phyloP scores from a whole-genome alignment of 345 rosid genomes.

The Heritiera fomes region DNA sequence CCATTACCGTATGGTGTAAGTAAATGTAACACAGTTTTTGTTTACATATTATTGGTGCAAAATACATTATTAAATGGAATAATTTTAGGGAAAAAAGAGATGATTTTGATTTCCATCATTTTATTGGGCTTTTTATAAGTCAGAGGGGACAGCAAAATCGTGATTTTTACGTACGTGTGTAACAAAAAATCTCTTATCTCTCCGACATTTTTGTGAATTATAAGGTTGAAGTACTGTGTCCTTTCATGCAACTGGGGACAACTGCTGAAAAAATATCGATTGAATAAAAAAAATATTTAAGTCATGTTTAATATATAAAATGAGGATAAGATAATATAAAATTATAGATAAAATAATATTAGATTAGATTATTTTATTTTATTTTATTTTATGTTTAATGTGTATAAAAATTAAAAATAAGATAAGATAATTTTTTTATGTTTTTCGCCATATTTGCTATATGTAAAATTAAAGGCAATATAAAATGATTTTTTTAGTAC shows the following conservation, averaged over 20 bases:
- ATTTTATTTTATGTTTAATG: too few relatives aligned
- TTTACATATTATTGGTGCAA: not conserved
- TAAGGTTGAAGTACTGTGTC: not conserved
- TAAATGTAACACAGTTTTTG: not conserved
- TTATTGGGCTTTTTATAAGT: not conserved
- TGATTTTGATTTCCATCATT: not conserved
- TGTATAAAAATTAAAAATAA: too few relatives aligned
- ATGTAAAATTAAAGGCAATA: too few relatives aligned
- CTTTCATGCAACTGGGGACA: not conserved
- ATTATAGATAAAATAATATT: too few relatives aligned
- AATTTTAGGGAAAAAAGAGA: not conserved
- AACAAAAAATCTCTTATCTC: not conserved
- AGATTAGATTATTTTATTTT: too few relatives aligned
- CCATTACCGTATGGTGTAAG: not conserved
- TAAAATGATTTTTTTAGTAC: too few relatives aligned
- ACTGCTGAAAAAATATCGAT: not conserved
- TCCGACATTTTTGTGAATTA: not conserved
- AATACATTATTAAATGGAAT: not conserved
- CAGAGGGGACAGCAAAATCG: not conserved
- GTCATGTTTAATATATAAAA: too few relatives aligned
- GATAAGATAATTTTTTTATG: too few relatives aligned
- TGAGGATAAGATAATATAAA: too few relatives aligned
- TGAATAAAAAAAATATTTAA: not conserved
- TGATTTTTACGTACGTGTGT: not conserved
- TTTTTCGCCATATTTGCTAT: too few relatives aligned